These are phyloP conservation scores for Aspergillus fischeri DNA, from an alignment of 2,329 filamentous ascomycete species.

Conservation along the genomic window DNA sequence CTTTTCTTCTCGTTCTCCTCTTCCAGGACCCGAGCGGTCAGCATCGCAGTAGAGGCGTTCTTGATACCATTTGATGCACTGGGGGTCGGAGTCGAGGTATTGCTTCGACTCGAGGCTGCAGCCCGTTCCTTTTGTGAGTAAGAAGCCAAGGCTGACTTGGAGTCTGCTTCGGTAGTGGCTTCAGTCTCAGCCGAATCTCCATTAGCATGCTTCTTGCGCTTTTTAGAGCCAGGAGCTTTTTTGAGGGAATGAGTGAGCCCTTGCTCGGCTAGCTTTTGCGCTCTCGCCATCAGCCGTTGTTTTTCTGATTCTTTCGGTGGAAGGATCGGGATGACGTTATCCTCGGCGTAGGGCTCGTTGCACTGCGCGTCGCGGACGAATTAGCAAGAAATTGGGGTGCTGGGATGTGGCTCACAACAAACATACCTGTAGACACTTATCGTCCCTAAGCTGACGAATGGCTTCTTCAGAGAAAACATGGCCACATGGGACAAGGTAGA, in stretches of 20 bases:
- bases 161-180: conserved; percentile 33
- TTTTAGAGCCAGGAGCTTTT: conserved; percentile 64
- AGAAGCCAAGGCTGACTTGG: conserved; percentile 8
- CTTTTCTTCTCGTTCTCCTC: conserved; percentile 84
- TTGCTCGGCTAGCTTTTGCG: conserved; percentile 63
- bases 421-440: conserved; percentile 55
- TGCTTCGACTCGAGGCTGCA: conserved; percentile 22
- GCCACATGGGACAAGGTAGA: conserved; percentile 91
- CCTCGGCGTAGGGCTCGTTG: conserved; percentile 64
- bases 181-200: conserved; percentile 33
- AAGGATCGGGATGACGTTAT: conserved; percentile 80
- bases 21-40: conserved; percentile 80
- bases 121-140: conserved; percentile 5
- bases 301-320: conserved; percentile 68
- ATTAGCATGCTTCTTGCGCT: conserved; percentile 68
- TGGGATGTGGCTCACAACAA: neutral
- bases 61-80: conserved; percentile 64
- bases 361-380: conserved; percentile 51
- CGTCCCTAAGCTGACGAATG: conserved; percentile 70
- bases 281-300: conserved; percentile 60
- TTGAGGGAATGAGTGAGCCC: conserved; percentile 85
- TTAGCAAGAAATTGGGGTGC: neutral
- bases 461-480: conserved; percentile 89
- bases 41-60: conserved; percentile 75
- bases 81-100: conserved; percentile 31